Evolutionary conservation across 345 rosid species (phyloP).

Genomic region (Gossypium anomalum): DNA sequence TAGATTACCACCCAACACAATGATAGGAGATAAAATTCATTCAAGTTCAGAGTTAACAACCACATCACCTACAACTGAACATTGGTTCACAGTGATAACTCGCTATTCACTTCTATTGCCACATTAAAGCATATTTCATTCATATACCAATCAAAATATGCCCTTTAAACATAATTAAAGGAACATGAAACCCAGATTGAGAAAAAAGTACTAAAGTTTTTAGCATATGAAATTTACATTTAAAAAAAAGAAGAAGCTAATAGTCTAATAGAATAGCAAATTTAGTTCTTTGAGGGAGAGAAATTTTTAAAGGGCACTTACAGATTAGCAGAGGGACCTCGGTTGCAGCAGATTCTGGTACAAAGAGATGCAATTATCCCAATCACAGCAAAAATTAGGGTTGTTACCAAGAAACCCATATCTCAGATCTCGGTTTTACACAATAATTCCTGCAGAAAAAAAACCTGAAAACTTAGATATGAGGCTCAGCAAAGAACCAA

Average conservation of each 20-base stretch:
- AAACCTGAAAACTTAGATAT: neutral
- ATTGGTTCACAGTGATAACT: neutral
- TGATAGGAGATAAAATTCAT: too few relatives aligned
- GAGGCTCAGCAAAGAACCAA: neutral
- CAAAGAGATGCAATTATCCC: conserved; percentile 77
- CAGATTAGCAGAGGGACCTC: conserved; percentile 89
- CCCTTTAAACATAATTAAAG: neutral
- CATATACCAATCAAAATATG: neutral
- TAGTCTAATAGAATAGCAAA: neutral
- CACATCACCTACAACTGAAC: neutral
- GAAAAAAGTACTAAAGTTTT: neutral
- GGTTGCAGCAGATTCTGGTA: conserved; percentile 84
- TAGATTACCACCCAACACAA: neutral
- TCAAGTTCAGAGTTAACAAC: neutral
- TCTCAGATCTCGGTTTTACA: conserved; percentile 30
- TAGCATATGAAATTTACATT: neutral
- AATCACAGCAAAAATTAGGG: conserved; percentile 68
- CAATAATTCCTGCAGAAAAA: conserved; percentile 21
- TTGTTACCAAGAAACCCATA: conserved; percentile 90
- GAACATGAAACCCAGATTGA: neutral
- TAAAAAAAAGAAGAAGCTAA: neutral
- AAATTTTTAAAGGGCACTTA: conserved; percentile 27
- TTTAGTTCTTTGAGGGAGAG: neutral
- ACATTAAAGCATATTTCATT: neutral
- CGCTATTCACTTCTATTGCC: neutral